Base-by-base conservation (phyloP, 2,329 filamentous ascomycete species). In the Mycogone perniciosa region DNA sequence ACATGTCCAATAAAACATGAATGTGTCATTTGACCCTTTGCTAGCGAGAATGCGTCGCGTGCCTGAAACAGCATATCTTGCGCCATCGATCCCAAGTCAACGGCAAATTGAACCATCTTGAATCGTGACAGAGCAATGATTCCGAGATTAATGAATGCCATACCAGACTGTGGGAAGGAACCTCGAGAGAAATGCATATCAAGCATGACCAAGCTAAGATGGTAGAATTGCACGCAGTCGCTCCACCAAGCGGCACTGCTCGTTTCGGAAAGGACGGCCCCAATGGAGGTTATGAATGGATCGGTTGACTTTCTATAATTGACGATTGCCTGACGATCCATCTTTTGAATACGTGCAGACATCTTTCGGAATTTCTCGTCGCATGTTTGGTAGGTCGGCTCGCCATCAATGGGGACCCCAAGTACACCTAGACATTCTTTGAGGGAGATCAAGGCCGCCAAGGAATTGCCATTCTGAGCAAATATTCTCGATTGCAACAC, bases 401-500 rank as follows among this genome's bases (percentile, higher is more conserved):
- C 72, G 2, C 83, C 74, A 33, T 84, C 79, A 9, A 93, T 72
- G 1, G 78, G 67, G 11, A 91, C 76, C 3, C 81, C 86, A 9
- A 96, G 75, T 9, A 84, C 84, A 30, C 70, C 71, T 11, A 96
- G 71, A 55, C 88, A 90, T 42, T 83, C 78, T 60, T 85, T 85
- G 27, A 96, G 72, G 1, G 81, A 80, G 31, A 77, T 70, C 58
- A 95, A 82, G 0, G 90, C 88, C 4, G 78, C 78, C 26, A 76
- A 70, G 30, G 84, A 81, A 56, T 95, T 82, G 1, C 90, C 89
- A 49, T 79, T 77, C 61, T 91, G 83, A 1, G 86, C 82, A 60
- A 84, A 82, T 42, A 96, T 85, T 45, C 89, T 82, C 5, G 88
- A 90, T 63, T 89, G 84, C 34, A 96, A 73, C 38, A 96, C 85